Evolutionary conservation across 441 rosid species (phyloP), one percentile per base, ranked within the genome.

Genomic region (Eruca vesicaria): DNA sequence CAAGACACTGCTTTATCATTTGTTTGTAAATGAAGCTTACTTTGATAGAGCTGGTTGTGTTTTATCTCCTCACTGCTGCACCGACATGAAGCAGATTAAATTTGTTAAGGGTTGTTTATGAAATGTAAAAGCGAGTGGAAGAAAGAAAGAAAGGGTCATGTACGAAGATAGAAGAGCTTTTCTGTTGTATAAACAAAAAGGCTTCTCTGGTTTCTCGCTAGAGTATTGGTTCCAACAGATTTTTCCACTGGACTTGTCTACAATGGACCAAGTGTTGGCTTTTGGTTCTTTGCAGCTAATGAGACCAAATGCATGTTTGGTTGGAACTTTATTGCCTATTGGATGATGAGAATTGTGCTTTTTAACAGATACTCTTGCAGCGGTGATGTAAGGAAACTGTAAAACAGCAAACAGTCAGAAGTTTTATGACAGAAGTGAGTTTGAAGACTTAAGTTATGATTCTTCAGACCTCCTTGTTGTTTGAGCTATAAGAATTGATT

Each of bases 161-260:
- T 92, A 94, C 94, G 70, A 78, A 76, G 89, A 33, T 52, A 74
- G 50, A 53, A 61, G 82, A 78, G 82, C 70, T 53, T 86, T 84
- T 82, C 84, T 80, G 84, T 86, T 88, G 91, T 85, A 84, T 55
- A 90, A 86, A 86, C 99, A 90, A 61, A 89, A 73, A 9, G 88
- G 85, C 78, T 82, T 72, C 67, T 45, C 80, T 33, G 56, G 56
- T 79, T 68, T 78, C 56, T 74, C 75, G 50, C 41, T 69, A 2
- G 52, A 43, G 52, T 83, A 82, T 66, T 71, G 86, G 60, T 81
- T 85, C 99, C 96, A 95, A 81, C 99, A 95, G 68, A 95, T 81
- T 76, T 81, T 80, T 57, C 90, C 86, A 28, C 72, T 73, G 68
- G 84, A 83, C 66, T 75, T 82, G 78, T 84, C 84, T 80, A 84